Percentiles rank a stretch among this genome's conserved stretches.
phyloP scores from a whole-genome alignment of 306 rosid species.

The Cyamopsis tetragonoloba region DNA sequence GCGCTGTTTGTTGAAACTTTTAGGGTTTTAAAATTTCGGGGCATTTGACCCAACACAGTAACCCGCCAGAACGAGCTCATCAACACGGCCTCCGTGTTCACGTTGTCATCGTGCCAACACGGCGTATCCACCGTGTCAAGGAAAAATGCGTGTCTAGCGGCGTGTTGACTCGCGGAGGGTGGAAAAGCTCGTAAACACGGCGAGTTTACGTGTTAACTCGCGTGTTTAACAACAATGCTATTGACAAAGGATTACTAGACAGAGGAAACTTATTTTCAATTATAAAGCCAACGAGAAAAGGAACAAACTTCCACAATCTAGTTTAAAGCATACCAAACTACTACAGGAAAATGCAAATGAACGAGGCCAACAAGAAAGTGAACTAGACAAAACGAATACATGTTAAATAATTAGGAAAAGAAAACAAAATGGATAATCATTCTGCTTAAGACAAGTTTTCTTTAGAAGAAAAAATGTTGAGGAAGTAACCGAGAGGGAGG shows the following conservation, averaged over 20 bases:
- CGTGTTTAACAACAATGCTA: too few species aligned
- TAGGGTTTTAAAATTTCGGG: too few species aligned
- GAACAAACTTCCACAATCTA: not conserved
- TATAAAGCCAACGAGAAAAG: not conserved
- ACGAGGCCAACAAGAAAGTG: slow-evolving; percentile 4
- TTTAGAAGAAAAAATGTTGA: not conserved
- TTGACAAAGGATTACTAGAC: not conserved
- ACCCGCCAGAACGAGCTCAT: too few species aligned
- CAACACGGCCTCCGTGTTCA: too few species aligned
- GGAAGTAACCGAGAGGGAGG: not conserved
- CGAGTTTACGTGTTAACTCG: too few species aligned
- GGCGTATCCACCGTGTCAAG: too few species aligned
- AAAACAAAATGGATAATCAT: not conserved
- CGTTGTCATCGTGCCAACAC: too few species aligned
- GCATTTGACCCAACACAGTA: too few species aligned
- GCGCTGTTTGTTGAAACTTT: too few species aligned
- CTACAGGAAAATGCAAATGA: not conserved
- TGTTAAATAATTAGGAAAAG: not conserved
- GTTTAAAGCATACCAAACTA: not conserved
- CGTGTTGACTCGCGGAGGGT: too few species aligned
- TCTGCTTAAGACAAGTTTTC: not conserved
- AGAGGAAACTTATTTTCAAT: not conserved
- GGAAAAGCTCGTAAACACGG: too few species aligned
- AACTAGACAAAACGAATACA: slow-evolving; percentile 1
- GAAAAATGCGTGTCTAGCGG: too few species aligned